Conservation (phyloP, 768 basidiomycete genomes). For the Lentinula raphanica region DNA sequence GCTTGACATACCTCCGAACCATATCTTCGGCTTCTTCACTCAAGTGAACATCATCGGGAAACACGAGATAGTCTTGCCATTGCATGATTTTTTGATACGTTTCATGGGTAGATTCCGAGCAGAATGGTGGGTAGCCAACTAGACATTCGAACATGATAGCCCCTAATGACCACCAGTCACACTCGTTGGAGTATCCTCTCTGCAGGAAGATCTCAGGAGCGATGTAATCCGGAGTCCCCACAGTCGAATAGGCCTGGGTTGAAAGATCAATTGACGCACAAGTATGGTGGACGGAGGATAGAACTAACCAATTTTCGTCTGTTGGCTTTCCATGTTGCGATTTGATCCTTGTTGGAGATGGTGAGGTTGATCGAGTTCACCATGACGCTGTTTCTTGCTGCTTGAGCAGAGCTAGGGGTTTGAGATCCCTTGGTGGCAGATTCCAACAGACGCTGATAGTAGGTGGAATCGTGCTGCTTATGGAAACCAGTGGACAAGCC, state of each 20-base stretch:
- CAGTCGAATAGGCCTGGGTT: constrained; percentile 89
- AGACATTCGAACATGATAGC: constrained; percentile 98
- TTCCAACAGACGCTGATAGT: constrained; percentile 88
- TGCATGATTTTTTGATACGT: constrained; percentile 98
- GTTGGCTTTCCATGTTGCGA: constrained; percentile 99
- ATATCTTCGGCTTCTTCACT: constrained; percentile 89
- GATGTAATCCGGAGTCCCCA: constrained; percentile 87
- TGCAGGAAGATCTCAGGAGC: constrained; percentile 96
- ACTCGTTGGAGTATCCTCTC: constrained; percentile 96
- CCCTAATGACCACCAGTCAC: constrained; percentile 98
- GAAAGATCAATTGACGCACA: background rate
- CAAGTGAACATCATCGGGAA: constrained; percentile 93
- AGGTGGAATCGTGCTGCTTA: constrained; percentile 93
- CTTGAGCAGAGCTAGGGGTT: constrained; percentile 36
- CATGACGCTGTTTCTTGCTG: constrained; percentile 88
- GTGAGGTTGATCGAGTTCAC: constrained; percentile 96
- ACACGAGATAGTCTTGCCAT: constrained; percentile 80
- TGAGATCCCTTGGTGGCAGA: constrained; percentile 44
- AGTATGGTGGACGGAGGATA: background rate
- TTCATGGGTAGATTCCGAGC: constrained; percentile 89
- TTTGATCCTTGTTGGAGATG: constrained; percentile 88
- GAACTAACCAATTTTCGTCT: constrained; percentile 81
- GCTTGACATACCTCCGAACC: constrained; percentile 56
- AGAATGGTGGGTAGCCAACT: constrained; percentile 96
- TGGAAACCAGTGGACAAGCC: constrained; percentile 99